Percentiles rank a stretch among this genome's conserved stretches.
phyloP scores from a whole-genome alignment of 805 yeast genomes.

The Candida verbasci region DNA sequence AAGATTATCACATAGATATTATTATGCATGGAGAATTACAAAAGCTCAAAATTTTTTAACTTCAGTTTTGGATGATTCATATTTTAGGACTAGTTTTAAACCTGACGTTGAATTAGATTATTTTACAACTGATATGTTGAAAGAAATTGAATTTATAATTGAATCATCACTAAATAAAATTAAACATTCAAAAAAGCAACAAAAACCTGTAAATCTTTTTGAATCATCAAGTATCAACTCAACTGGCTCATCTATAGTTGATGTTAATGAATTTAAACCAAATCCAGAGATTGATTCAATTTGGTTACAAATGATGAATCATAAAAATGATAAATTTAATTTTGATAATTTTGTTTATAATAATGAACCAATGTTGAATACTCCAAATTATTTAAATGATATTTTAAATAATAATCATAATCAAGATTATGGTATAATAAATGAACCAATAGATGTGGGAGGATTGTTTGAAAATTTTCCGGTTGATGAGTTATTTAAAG shows the following conservation, averaged over 20 bases:
- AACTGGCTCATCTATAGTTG: conserved; percentile 6
- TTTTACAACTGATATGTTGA: conserved; percentile 16
- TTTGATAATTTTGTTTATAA: conserved; percentile 2
- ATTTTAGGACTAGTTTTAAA: conserved; percentile 13
- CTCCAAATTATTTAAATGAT: background rate
- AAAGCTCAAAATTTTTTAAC: conserved; percentile 49
- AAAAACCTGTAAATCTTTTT: too few species aligned
- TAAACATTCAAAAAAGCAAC: too few species aligned
- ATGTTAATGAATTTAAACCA: conserved; percentile 9
- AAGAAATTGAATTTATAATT: conserved; percentile 18
- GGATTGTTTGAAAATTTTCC: conserved; percentile 10
- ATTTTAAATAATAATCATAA: background rate
- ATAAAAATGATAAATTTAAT: conserved; percentile 6
- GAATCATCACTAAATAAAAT: conserved; percentile 16
- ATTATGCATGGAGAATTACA: too few species aligned
- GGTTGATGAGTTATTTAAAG: conserved; percentile 11
- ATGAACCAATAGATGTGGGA: background rate
- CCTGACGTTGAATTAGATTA: conserved; percentile 1
- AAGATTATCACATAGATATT: conserved; percentile 51
- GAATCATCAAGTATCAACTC: background rate
- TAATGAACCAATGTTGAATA: background rate
- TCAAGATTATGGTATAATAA: too few species aligned
- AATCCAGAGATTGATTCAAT: conserved; percentile 14
- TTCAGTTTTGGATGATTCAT: conserved; percentile 26
- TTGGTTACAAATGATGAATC: conserved; percentile 15